phyloP scores from a whole-genome alignment of 2,329 filamentous ascomycete genomes.

The Penicillium sp. region DNA sequence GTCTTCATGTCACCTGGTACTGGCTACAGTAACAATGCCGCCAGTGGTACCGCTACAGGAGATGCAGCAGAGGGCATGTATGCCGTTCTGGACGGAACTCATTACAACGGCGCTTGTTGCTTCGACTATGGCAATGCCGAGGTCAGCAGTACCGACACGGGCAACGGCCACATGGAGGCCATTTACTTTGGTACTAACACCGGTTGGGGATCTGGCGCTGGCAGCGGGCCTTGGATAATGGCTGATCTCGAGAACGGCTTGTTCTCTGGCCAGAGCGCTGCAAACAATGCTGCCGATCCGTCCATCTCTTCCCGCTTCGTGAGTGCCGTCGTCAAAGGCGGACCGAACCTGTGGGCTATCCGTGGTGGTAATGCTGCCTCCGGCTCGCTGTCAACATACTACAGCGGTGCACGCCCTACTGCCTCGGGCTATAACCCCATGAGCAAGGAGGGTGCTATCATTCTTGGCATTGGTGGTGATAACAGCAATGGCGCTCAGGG shows the following conservation, averaged over 20 bases:
- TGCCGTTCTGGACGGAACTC: constrained; percentile 35
- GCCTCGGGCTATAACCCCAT: constrained; percentile 60
- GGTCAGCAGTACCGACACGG: constrained; percentile 55
- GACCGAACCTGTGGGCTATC: constrained; percentile 60
- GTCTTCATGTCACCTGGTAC: constrained; percentile 64
- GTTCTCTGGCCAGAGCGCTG: constrained; percentile 56
- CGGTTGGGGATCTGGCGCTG: constrained; percentile 59
- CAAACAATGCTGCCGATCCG: constrained; percentile 55
- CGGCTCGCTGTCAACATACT: constrained; percentile 60
- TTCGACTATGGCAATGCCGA: constrained; percentile 63
- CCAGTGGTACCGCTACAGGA: constrained; percentile 55
- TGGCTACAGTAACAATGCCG: constrained; percentile 63
- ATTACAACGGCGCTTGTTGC: constrained; percentile 40
- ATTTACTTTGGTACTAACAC: constrained; percentile 64
- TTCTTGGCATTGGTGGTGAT: constrained; percentile 72
- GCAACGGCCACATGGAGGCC: constrained; percentile 69
- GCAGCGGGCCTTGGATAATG: constrained; percentile 68
- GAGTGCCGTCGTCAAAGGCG: constrained; percentile 60
- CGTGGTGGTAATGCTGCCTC: constrained; percentile 60
- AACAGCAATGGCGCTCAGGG: constrained; percentile 63
- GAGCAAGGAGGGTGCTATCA: constrained; percentile 66
- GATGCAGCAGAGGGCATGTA: constrained; percentile 52
- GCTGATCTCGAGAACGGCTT: constrained; percentile 69
- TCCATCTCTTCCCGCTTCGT: constrained; percentile 59
- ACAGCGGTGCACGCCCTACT: constrained; percentile 58